Percentiles rank a stretch among this genome's conserved stretches.
These are phyloP conservation scores for Neolentinus lepideus DNA, from an alignment of 1,284 basidiomycete genomes.

Conservation along the genomic window DNA sequence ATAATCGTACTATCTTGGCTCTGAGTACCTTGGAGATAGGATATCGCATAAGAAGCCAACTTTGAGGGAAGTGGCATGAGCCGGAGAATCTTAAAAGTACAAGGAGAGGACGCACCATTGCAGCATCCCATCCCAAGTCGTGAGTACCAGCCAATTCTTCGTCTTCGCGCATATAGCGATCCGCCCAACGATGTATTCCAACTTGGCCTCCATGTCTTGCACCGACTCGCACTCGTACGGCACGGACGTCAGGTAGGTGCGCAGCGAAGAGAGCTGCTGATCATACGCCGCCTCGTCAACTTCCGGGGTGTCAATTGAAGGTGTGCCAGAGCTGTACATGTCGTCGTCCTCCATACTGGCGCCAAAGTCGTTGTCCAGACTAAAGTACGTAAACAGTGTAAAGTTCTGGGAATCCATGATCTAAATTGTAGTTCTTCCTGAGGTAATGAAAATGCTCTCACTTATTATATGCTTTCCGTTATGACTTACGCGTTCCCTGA, in stretches of 20 bases:
- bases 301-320: conserved; percentile 18
- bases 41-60: conserved; percentile 81
- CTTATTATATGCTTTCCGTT: not conserved
- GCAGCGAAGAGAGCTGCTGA: conserved; percentile 45
- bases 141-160: conserved; percentile 67
- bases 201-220: conserved; percentile 68
- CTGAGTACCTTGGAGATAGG: conserved; percentile 69
- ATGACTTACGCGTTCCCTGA: conserved; percentile 14
- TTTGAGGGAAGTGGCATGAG: conserved; percentile 19
- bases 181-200: conserved; percentile 69
- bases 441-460: not conserved
- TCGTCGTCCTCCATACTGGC: conserved; percentile 44
- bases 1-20: conserved; percentile 73
- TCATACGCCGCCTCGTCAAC: conserved; percentile 20
- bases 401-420: conserved; percentile 10
- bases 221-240: conserved; percentile 77
- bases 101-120: conserved; percentile 50
- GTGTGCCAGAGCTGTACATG: conserved; percentile 38
- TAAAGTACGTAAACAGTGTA: not conserved
- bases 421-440: not conserved
- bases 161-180: conserved; percentile 70
- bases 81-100: not conserved
- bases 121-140: conserved; percentile 67
- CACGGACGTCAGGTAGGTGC: conserved; percentile 57
- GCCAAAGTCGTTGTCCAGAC: conserved; percentile 5